Conservation (phyloP, 148 eudicot genomes). For the Bassia scoparia region DNA sequence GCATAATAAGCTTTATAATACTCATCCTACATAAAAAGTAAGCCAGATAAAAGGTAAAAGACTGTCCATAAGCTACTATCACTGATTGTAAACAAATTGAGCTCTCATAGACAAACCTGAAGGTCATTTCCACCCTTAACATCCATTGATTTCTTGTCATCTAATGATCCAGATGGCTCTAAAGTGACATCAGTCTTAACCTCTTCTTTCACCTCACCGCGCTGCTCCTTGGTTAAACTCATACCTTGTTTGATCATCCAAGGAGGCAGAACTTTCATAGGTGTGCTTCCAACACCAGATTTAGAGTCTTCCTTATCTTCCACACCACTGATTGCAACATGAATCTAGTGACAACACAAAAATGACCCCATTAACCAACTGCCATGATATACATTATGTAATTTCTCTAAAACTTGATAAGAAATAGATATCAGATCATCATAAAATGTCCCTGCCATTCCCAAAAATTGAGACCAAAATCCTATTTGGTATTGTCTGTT, state of each 20-base stretch:
- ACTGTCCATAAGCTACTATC: background rate
- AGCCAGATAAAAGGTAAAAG: background rate
- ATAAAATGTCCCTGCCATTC: no score
- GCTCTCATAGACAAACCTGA: slow-evolving; percentile 39
- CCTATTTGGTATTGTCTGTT: no score
- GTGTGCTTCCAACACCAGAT: slow-evolving; percentile 37
- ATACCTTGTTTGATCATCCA: slow-evolving; percentile 97
- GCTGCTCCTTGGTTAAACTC: slow-evolving; percentile 89
- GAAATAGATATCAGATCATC: no score
- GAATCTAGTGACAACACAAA: slow-evolving; percentile 46
- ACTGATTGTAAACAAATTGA: background rate
- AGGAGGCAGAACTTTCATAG: slow-evolving; percentile 89
- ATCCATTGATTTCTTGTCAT: slow-evolving; percentile 62
- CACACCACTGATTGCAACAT: slow-evolving; percentile 62
- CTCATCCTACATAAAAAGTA: slow-evolving; percentile 50
- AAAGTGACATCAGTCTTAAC: slow-evolving; percentile 59
- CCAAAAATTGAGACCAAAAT: no score
- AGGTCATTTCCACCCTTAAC: slow-evolving; percentile 42
- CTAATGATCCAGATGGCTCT: slow-evolving; percentile 37
- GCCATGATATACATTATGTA: background rate
- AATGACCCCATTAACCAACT: background rate
- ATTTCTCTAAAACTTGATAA: no score
- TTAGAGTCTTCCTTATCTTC: slow-evolving; percentile 58
- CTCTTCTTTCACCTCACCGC: slow-evolving; percentile 72
- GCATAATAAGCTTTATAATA: slow-evolving; percentile 87